Base-by-base conservation (phyloP, 192 early-diverging fungal genomes). In the Jimgerdemannia lactiflua region DNA sequence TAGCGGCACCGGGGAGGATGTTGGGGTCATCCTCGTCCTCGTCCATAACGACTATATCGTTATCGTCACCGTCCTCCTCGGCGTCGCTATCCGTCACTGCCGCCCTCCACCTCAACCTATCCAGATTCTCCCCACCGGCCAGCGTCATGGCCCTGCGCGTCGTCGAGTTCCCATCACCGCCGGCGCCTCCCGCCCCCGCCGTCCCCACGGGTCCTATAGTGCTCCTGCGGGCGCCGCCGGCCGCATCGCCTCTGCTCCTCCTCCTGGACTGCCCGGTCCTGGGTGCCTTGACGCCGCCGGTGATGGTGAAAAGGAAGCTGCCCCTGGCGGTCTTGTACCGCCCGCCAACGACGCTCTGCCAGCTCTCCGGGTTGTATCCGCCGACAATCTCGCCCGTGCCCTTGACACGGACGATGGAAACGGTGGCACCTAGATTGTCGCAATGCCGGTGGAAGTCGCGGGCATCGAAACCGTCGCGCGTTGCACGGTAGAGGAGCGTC, bases 341-440 rank as follows among this genome's bases (percentile, higher is more conserved):
- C 3, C 41, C 44, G 4, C 71, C 76, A 9, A 54, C 39, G 41
- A 66, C 71, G 67, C 71, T 73, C 65, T 65, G 10, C 77, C 77
- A 78, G 69, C 63, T 70, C 71, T 70, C 42, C 19, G 73, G 72
- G 66, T 78, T 78, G 67, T 70, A 78, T 8, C 77, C 77, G 29
- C 77, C 77, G 68, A 78, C 70, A 20, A 78, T 75, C 42, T 78
- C 69, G 19, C 70, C 49, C 0, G 73, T 70, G 6, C 70, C 68
- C 39, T 75, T 78, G 11, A 78, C 54, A 3, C 63, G 64, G 14
- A 71, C 20, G 14, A 75, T 39, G 4, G 73, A 74, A 7, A 78
- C 64, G 40, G 77, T 78, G 29, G 77, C 69, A n/a, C 73, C 77
- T 65, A 70, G 44, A 39, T 66, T 43, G 71, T 78, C 77, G 72